These are phyloP conservation scores for Coccomyxa sp. DNA, from an alignment of 139 green algal species.

Conservation along the genomic window DNA sequence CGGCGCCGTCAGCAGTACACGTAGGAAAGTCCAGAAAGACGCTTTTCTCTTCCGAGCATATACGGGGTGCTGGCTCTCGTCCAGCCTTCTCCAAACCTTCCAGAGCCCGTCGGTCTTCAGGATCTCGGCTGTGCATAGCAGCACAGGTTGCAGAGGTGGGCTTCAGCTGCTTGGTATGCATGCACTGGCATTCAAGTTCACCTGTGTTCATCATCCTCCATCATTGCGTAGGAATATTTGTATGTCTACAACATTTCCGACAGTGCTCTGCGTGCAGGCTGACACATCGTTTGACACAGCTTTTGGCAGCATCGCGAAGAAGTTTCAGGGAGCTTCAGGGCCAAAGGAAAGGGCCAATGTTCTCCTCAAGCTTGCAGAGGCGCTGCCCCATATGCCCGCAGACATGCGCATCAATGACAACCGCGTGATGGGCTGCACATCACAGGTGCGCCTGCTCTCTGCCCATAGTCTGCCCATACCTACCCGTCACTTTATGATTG, in stretches of 20 bases:
- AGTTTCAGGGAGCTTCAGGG: background rate
- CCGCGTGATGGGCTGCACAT: slow-evolving; percentile 91
- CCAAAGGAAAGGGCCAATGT: slow-evolving; percentile 2
- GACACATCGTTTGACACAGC: background rate
- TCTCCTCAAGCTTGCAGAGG: slow-evolving; percentile 46
- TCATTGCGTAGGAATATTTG: too few relatives aligned
- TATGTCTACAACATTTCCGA: background rate
- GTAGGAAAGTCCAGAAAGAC: too few relatives aligned
- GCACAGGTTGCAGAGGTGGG: background rate
- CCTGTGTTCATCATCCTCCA: background rate
- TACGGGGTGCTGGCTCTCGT: too few relatives aligned
- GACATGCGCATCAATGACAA: slow-evolving; percentile 36
- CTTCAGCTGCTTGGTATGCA: background rate
- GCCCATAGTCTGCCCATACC: too few relatives aligned
- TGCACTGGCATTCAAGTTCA: background rate
- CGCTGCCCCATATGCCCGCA: slow-evolving; percentile 36
- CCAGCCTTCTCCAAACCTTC: too few relatives aligned
- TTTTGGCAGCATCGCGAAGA: background rate
- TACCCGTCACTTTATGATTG: background rate
- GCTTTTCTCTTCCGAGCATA: too few relatives aligned
- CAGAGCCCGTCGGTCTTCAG: too few relatives aligned
- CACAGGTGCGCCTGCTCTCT: slow-evolving; percentile 47
- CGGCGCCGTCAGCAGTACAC: too few relatives aligned
- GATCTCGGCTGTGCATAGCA: too few relatives aligned
- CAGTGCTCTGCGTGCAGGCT: background rate